Base-by-base conservation (phyloP, 1,284 basidiomycete genomes). In the Ceratobasidium sp. region DNA sequence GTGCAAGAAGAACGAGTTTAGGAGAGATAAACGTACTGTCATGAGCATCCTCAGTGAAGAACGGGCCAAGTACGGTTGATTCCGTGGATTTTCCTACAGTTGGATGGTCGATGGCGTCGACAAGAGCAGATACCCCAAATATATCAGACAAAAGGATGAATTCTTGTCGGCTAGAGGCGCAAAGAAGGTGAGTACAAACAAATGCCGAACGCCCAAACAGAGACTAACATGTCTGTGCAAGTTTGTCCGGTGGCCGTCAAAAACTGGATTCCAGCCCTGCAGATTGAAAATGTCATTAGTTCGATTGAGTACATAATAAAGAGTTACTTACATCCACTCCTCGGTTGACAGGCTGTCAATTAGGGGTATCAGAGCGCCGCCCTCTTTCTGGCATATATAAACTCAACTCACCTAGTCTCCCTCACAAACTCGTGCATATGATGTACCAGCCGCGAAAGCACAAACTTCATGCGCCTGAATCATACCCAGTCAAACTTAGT, bases 111-210 rank as follows among this genome's bases (percentile, higher is more conserved):
- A 95, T 84, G 13, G 90, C 86, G 82, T 96, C 94, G 7, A 97
- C 92, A 72, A 96, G 87, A 0, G 92, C 90, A 0, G 94, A 95
- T 1, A 95, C 89, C 10, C 95, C 95, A 1, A 96, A 86, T 0
- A 90, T 87, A 83, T 95, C 95, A 0, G 93, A 95, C 15, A 96
- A 88, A 2, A 96, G 89, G 82, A 96, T 95, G 83, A 94, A 94
- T 83, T 97, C 95, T 86, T 95, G 94, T 44, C 94, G 91, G 67
- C 83, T 82, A 51, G 67, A n/a, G 20, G 49, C 1, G n/a, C 6
- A 28, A 15, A 42, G 23, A 42, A 2, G 33, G 9, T 58, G 15
- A 46, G 71, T 75, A n/a, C 26, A 53, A 28, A 51, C 23, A 53
- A 61, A 49, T 40, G 15, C 40, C 12, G 53, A 13, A 44, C 3